Conservation (phyloP, 768 basidiomycete genomes). For the Filobasidium wieringae region DNA sequence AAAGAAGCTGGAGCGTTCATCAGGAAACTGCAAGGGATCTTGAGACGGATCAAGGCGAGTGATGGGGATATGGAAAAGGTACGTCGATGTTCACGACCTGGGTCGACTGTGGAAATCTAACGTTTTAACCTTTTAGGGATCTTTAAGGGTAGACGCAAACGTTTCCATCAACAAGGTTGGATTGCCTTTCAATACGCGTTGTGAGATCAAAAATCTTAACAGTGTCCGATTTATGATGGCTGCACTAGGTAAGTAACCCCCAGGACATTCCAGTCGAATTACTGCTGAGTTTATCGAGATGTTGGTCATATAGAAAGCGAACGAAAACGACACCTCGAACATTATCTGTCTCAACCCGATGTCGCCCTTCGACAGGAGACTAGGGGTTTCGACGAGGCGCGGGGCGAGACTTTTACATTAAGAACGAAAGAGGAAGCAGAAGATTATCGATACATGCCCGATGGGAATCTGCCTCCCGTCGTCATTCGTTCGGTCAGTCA, state of each 20-base stretch:
- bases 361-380: slow-evolving; percentile 64
- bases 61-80: slow-evolving; percentile 98
- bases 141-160: slow-evolving; percentile 88
- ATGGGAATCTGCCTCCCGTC: slow-evolving; percentile 76
- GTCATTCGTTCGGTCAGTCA: slow-evolving; percentile 27
- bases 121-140: slow-evolving; percentile 52
- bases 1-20: slow-evolving; percentile 87
- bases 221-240: slow-evolving; percentile 70
- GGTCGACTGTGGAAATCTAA: slow-evolving; percentile 11
- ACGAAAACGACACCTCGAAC: slow-evolving; percentile 59
- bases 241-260: slow-evolving; percentile 56
- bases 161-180: slow-evolving; percentile 70
- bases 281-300: neutral
- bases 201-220: slow-evolving; percentile 95
- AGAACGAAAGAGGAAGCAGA: slow-evolving; percentile 86
- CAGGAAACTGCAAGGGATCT: slow-evolving; percentile 61
- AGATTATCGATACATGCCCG: slow-evolving; percentile 95
- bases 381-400: slow-evolving; percentile 73
- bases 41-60: slow-evolving; percentile 73
- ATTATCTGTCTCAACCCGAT: slow-evolving; percentile 41
- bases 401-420: slow-evolving; percentile 65
- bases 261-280: neutral
- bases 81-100: neutral
- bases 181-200: slow-evolving; percentile 54
- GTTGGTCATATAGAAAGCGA: slow-evolving; percentile 53